phyloP scores from a whole-genome alignment of 306 rosid genomes.

The Ceratonia siliqua region DNA sequence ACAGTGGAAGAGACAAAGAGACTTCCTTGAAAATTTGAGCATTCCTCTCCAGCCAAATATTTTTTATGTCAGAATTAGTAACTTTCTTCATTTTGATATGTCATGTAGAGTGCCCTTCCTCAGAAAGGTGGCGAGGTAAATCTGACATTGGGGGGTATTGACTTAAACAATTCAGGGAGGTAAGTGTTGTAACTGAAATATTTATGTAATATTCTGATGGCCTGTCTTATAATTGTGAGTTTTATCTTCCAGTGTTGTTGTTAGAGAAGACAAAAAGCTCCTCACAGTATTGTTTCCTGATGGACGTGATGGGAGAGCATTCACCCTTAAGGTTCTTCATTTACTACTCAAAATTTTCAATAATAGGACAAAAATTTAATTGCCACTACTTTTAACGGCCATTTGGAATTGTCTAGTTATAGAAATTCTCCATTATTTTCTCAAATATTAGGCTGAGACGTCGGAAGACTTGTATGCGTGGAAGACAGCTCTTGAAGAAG shows the following conservation, averaged over 20 bases:
- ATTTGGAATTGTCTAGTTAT: not conserved
- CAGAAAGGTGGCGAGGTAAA: constrained; percentile 98
- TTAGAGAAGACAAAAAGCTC: constrained; percentile 97
- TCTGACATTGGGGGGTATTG: constrained; percentile 96
- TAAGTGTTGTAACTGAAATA: constrained; percentile 35
- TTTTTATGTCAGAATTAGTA: constrained; percentile 4
- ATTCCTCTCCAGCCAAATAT: no score
- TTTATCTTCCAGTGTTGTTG: constrained; percentile 80
- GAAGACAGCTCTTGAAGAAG: constrained; percentile 97
- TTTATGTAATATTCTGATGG: constrained; percentile 18
- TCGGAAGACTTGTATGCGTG: constrained; percentile 93
- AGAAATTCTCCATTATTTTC: constrained; percentile 8
- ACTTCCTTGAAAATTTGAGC: no score
- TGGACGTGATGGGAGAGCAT: constrained; percentile 99
- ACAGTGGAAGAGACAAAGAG: no score
- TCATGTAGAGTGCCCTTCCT: constrained; percentile 83
- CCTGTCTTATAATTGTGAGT: constrained; percentile 34
- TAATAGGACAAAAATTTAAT: not conserved
- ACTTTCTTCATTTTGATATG: constrained; percentile 30
- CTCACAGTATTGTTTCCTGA: constrained; percentile 98
- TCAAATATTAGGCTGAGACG: constrained; percentile 80
- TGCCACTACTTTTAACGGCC: constrained; percentile 16
- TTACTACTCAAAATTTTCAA: constrained; percentile 12
- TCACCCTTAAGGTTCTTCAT: constrained; percentile 88
- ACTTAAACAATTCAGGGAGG: constrained; percentile 99